Percentiles rank a stretch among this genome's conserved stretches.
Conservation (phyloP, 371 early-diverging fungal species). For the Capillidium heterosporum region DNA sequence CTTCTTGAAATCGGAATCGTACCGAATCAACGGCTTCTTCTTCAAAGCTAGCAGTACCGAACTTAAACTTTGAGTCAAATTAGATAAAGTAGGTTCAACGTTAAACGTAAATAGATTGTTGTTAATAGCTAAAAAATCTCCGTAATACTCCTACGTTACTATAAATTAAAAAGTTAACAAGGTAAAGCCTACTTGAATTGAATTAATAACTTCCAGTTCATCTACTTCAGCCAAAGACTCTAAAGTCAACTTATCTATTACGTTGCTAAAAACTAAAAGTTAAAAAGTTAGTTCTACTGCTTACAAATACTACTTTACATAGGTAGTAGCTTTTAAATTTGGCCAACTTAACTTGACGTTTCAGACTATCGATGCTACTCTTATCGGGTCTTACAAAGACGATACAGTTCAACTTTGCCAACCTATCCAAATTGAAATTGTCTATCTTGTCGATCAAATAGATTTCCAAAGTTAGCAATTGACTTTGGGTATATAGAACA, state of each 20-base stretch:
- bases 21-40: conserved; percentile 80
- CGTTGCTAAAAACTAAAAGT: conserved; percentile 66
- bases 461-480: conserved; percentile 72
- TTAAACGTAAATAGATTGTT: conserved; percentile 66
- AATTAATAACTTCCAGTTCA: conserved; percentile 80
- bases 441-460: conserved; percentile 87
- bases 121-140: conserved; percentile 76
- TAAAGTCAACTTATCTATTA: conserved; percentile 66
- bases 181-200: conserved; percentile 48
- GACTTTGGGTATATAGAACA: conserved; percentile 75
- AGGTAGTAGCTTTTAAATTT: conserved; percentile 87
- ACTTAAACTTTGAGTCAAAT: conserved; percentile 59
- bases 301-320: conserved; percentile 26
- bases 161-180: neutral
- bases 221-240: conserved; percentile 91
- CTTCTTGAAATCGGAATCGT: conserved; percentile 56
- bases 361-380: conserved; percentile 59
- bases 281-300: neutral
- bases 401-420: conserved; percentile 87
- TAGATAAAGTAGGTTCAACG: conserved; percentile 49
- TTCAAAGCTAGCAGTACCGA: conserved; percentile 66
- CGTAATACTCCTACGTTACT: conserved; percentile 58
- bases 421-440: conserved; percentile 61
- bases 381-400: conserved; percentile 75
- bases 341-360: conserved; percentile 79